phyloP scores from a whole-genome alignment of 2,329 filamentous ascomycete genomes.

The Tolypocladium amazonense region DNA sequence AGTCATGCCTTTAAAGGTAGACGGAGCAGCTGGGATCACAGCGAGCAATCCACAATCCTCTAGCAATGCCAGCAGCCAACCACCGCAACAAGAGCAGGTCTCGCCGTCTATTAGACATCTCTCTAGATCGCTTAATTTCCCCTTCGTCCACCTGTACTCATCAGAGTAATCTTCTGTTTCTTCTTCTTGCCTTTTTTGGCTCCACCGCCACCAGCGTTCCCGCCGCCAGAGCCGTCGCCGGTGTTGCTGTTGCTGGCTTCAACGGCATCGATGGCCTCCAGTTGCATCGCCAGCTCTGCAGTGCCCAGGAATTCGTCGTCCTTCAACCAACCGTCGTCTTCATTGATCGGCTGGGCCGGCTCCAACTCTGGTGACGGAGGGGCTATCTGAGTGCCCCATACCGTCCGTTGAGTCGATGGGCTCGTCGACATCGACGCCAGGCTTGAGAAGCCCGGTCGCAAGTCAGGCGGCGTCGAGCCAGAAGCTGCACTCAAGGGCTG shows the following conservation, averaged over 20 bases:
- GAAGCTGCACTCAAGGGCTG: slow-evolving; percentile 45
- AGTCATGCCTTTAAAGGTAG: not conserved
- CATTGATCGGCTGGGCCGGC: slow-evolving; percentile 16
- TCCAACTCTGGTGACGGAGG: slow-evolving; percentile 45
- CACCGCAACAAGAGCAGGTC: not conserved
- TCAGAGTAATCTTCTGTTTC: slow-evolving; percentile 61
- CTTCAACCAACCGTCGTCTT: slow-evolving; percentile 76
- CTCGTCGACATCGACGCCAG: slow-evolving; percentile 74
- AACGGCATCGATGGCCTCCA: slow-evolving; percentile 41
- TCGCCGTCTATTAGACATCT: not conserved
- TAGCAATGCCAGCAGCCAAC: not conserved
- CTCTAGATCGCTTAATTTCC: slow-evolving; percentile 20
- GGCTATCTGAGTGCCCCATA: slow-evolving; percentile 81
- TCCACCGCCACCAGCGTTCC: slow-evolving; percentile 21
- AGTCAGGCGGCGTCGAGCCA: slow-evolving; percentile 43
- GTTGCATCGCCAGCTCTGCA: slow-evolving; percentile 49
- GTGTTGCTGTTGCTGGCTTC: slow-evolving; percentile 15
- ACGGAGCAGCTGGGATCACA: not conserved
- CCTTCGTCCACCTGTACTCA: slow-evolving; percentile 53
- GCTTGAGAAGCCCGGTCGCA: slow-evolving; percentile 51
- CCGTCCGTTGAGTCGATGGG: slow-evolving; percentile 64
- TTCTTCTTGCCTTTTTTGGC: slow-evolving; percentile 51
- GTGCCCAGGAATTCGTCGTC: slow-evolving; percentile 62
- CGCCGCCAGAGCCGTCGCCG: slow-evolving; percentile 5
- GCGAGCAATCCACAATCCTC: not conserved